Conservation (phyloP, 2,329 filamentous ascomycete species). For the Ophiostoma angusticollis region DNA sequence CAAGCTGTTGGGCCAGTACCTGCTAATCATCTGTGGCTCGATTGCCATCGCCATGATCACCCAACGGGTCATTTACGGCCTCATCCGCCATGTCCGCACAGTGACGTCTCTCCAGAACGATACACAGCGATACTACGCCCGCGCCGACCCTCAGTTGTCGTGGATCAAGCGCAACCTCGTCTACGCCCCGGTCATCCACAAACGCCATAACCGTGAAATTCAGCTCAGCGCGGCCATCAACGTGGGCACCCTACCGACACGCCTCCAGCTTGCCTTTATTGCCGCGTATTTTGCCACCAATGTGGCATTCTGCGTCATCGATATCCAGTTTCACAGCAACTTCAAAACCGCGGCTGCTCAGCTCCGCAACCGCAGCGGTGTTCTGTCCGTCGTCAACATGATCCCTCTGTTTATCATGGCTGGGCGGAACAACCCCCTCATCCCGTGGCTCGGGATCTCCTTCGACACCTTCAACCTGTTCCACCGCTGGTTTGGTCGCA, state of each 20-base stretch:
- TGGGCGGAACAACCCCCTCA: slow-evolving; percentile 66
- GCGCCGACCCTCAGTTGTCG: slow-evolving; percentile 38
- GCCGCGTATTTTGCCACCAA: slow-evolving; percentile 58
- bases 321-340: slow-evolving; percentile 44
- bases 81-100: slow-evolving; percentile 57
- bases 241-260: slow-evolving; percentile 61
- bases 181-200: slow-evolving; percentile 58
- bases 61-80: slow-evolving; percentile 50
- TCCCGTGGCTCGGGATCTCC: slow-evolving; percentile 56
- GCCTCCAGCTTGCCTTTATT: slow-evolving; percentile 62
- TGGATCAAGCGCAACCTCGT: slow-evolving; percentile 54
- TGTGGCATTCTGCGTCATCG: slow-evolving; percentile 59
- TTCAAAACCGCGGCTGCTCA: slow-evolving; percentile 32
- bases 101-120: slow-evolving; percentile 67
- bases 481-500: slow-evolving; percentile 69
- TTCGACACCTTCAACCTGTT: slow-evolving; percentile 77
- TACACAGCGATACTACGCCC: slow-evolving; percentile 65
- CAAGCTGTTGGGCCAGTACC: slow-evolving; percentile 44
- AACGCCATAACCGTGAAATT: slow-evolving; percentile 65
- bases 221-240: slow-evolving; percentile 47
- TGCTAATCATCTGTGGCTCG: slow-evolving; percentile 50
- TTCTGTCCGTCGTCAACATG: slow-evolving; percentile 65
- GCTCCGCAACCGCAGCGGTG: slow-evolving; percentile 55
- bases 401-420: slow-evolving; percentile 61
- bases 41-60: slow-evolving; percentile 50